A percentile compares a stretch with the other conserved stretches of the same genome.
phyloP scores from a whole-genome alignment of 192 early-diverging fungal genomes.

The Glomus cerebriforme region DNA sequence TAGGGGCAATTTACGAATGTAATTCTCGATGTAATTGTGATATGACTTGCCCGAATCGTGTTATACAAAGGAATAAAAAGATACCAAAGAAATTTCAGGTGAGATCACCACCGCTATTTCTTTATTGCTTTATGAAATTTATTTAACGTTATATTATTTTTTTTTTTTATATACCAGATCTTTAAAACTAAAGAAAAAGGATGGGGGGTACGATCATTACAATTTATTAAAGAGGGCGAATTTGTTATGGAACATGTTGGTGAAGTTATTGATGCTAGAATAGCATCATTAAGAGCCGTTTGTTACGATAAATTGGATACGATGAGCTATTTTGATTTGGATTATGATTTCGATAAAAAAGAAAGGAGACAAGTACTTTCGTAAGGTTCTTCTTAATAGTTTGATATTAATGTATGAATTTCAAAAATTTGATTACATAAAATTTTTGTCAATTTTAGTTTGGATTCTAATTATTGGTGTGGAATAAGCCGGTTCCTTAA shows the following conservation, averaged over 20 bases:
- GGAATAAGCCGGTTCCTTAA: constrained; percentile 16
- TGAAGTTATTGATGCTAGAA: constrained; percentile 5
- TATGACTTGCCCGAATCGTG: constrained; percentile 3
- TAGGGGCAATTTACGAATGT: constrained; percentile 26
- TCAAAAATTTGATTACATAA: background rate
- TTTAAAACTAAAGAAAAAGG: constrained; percentile 25
- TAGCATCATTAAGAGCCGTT: background rate
- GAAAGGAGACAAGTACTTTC: background rate
- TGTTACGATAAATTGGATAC: constrained; percentile 23
- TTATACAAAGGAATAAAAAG: constrained; percentile 12
- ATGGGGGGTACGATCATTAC: constrained; percentile 14
- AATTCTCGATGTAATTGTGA: constrained; percentile 9
- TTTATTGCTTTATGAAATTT: background rate
- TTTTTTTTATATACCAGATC: background rate
- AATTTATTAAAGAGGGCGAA: constrained; percentile 1
- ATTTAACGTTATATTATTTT: background rate
- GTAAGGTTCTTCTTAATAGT: background rate
- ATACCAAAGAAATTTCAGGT: constrained; percentile 6
- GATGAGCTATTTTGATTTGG: constrained; percentile 17
- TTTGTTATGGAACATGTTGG: constrained; percentile 21
- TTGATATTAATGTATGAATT: background rate
- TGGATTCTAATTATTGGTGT: constrained; percentile 21
- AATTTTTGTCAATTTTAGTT: background rate
- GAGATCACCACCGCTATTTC: background rate
- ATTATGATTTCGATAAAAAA: constrained; percentile 18